Base-by-base conservation (phyloP, 1,284 basidiomycete genomes). In the Ustilago sp. region DNA sequence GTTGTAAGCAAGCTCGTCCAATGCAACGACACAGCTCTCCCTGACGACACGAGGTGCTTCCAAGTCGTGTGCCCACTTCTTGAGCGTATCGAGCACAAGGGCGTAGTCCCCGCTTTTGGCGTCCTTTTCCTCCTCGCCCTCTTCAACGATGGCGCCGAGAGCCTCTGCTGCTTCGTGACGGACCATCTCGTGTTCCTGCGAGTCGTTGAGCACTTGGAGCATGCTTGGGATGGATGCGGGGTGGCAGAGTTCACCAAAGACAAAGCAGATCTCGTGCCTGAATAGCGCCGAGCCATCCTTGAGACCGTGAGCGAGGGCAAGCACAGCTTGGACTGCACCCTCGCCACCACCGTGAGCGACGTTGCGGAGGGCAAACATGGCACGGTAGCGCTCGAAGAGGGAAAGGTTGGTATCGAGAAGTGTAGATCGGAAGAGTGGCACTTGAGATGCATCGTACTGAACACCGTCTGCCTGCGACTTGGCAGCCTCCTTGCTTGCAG, bases 161-260 rank as follows among this genome's bases (percentile, higher is more conserved):
- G 97, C 97, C 87, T 99, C 97, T 7, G 97, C 97, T 23, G 96
- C 97, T 87, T 99, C 97, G 83, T 99, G 97, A 31, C 97, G 91
- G 5, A 99, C 97, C 97, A 99, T 99, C 68, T 97, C 94, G 54
- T 93, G 92, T 87, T 99, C 97, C 1, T 87, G 85, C 0, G 85
- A 70, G 77, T 96, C 89, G 73, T 91, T 88, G 9, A 99, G 89
- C 17, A 97, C 93, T 43, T 89, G 87, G 47, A 98, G 86, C 32
- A 99, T 90, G 1, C 92, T 89, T 1, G 95, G 94, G 28, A 98
- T 93, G 0, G 94, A 93, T 83, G 95, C 91, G 1, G 92, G 90
- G 6, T 94, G 95, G 60, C 93, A 91, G 38, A 99, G 90, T 87
- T 99, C 97, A 19, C 97, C 97, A 83, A 99, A 98, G 57, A 99